Evolutionary conservation across 768 basidiomycete species (phyloP), one percentile per base, ranked within the genome.

Genomic region (Stropharia rugosoannulata): DNA sequence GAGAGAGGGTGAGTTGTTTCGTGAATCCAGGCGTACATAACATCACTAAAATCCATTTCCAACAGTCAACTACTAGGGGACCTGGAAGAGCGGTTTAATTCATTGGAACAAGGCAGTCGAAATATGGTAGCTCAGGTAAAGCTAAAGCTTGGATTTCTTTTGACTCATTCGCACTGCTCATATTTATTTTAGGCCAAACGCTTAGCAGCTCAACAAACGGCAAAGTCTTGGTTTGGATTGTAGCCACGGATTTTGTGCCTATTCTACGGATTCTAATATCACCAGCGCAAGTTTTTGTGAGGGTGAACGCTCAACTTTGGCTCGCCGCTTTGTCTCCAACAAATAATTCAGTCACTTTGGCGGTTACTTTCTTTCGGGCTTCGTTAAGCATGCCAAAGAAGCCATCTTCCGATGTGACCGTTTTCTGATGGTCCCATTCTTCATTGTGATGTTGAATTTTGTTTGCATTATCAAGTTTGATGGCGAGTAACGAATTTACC

Each of bases 141-240:
- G 12, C 51, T 85, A 52, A 55, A 40, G 11, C 51, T 35, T 39
- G 15, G 11, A 48, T 49, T 32, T 19, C 22, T 15, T 16, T 18
- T 46, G n/a, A n/a, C n/a, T 12, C 42, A 29, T 29, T 4, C 11
- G 41, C 19, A 22, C 41, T 61, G 19, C 50, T n/a, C 45, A 40
- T 44, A 29, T 49, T 16, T 37, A 9, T 39, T 55, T 15, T 50
- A 87, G 83, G 86, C 87, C 5, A 89, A 86, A 64, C 74, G 76
- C 39, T 65, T 87, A 5, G 87, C 87, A 13, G 71, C 84, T 12
- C 76, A 84, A 61, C 84, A 88, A 61, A 77, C 79, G 1, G 76
- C 83, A 18, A 89, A 85, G 70, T 75, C 77, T 29, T 89, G 87
- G 86, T 84, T 89, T 68, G 77, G 79, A 13, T 77, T 85, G 46